Base-by-base conservation (phyloP, 129 eudicot genomes). In the Mikania micrantha region DNA sequence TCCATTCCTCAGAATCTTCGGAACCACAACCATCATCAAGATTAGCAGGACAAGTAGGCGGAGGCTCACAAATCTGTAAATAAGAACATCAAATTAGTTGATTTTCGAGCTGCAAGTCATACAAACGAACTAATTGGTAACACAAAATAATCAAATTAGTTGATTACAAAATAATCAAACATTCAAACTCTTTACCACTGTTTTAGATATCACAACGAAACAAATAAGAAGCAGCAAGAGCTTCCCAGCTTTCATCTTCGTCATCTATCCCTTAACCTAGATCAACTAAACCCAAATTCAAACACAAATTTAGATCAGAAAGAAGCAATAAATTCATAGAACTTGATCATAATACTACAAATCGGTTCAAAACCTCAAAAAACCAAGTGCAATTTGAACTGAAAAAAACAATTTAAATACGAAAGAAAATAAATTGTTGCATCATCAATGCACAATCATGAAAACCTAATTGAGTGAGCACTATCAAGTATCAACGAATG, bases 41-140 rank as follows among this genome's bases (percentile, higher is more conserved):
- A 85, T 90, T 62, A 20, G 96, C 99, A 38, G 99, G 97, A 64
- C 99, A 94, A 0, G 99, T 94, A 21, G 80, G 95, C 19, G 97
- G 95, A 48, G 73, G 82, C 3, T 64, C 80, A 67, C 87, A 90
- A 64, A 74, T 72, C 99, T 94, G 74, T 19, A 63, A 50, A 28
- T 24, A 77, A 39, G 17, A 73, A 35, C 61, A 13, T 25, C 13
- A 41, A 41, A 38, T 21, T 56, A 19, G 4, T 32, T 21, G 34
- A 22, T 35, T 1, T 15, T 9, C 50, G 11, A 28, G 20, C 17
- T 11, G 4, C 28, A 29, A 54, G 49, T 2, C 17, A 68, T 12
- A 17, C 25, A 32, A 28, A 13, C 2, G 0, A 53, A 41, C 22
- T 7, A 65, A 44, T 19, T 66, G 42, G 3, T n/a, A n/a, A n/a